Percentiles rank a stretch among this genome's conserved stretches.
phyloP scores from a whole-genome alignment of 2,329 filamentous ascomycete genomes.

The Penicillium sp. region DNA sequence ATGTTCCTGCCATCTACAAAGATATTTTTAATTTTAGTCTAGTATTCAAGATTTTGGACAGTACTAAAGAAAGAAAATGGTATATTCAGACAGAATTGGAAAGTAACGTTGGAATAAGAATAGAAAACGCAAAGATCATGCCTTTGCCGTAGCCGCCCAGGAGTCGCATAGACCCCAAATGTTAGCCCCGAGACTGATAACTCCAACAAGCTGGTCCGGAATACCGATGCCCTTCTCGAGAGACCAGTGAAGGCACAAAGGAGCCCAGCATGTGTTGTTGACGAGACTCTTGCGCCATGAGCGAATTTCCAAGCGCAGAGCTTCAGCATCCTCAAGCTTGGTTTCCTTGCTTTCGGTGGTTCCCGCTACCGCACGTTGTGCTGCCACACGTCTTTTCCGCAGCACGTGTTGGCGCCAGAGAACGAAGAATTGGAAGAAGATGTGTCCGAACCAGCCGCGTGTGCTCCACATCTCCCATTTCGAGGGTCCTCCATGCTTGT shows the following conservation, averaged over 20 bases:
- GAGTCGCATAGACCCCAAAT: slow-evolving; percentile 42
- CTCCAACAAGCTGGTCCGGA: slow-evolving; percentile 54
- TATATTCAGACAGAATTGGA: slow-evolving; percentile 6
- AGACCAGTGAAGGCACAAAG: slow-evolving; percentile 80
- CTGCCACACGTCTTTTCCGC: slow-evolving; percentile 28
- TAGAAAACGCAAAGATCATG: background rate
- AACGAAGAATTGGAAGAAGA: slow-evolving; percentile 68
- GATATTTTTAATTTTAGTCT: background rate
- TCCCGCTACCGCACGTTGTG: slow-evolving; percentile 12
- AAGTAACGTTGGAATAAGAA: background rate
- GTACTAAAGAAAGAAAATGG: slow-evolving; percentile 1
- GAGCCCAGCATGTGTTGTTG: slow-evolving; percentile 70
- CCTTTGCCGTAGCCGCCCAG: slow-evolving; percentile 41
- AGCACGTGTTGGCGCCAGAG: slow-evolving; percentile 48
- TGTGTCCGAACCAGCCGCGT: slow-evolving; percentile 73
- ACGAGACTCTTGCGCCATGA: slow-evolving; percentile 58
- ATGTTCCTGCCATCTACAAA: background rate
- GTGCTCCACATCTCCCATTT: slow-evolving; percentile 66
- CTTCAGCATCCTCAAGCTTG: slow-evolving; percentile 30
- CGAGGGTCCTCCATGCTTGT: slow-evolving; percentile 50
- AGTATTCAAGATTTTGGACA: background rate
- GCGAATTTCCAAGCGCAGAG: slow-evolving; percentile 43
- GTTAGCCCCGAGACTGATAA: slow-evolving; percentile 52
- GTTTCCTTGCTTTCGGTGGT: slow-evolving; percentile 17
- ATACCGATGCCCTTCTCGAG: slow-evolving; percentile 58